Conservation (phyloP, 176 grass and related monocot species). For the Triticum monococcum region DNA sequence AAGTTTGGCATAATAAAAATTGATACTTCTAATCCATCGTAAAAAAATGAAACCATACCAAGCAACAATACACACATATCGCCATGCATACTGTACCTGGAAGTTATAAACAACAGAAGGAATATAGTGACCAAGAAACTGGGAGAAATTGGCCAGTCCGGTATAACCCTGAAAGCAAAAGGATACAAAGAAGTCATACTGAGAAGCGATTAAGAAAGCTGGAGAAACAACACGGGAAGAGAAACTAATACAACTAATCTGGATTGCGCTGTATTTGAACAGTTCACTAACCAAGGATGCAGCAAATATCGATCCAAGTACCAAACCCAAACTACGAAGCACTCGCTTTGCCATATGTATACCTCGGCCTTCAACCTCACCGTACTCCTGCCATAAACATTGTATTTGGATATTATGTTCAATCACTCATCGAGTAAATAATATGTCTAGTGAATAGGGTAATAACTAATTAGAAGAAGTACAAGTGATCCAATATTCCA, state of each 20-base stretch:
- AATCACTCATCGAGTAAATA: no score
- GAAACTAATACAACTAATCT: background rate
- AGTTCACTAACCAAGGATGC: constrained; percentile 42
- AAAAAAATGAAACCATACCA: background rate
- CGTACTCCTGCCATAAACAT: constrained; percentile 49
- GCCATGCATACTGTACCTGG: constrained; percentile 36
- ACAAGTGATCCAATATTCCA: no score
- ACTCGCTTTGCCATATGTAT: constrained; percentile 66
- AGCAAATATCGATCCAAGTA: constrained; percentile 61
- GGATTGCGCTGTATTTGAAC: background rate
- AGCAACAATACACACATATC: constrained; percentile 5
- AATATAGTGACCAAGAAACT: constrained; percentile 36
- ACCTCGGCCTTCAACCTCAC: constrained; percentile 62
- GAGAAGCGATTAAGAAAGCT: background rate
- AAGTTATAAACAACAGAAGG: constrained; percentile 25
- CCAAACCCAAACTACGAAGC: constrained; percentile 52
- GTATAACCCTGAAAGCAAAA: constrained; percentile 31
- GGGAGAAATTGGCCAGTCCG: constrained; percentile 10
- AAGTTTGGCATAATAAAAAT: background rate
- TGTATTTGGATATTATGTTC: no score
- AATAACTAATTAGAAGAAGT: no score
- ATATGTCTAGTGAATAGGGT: no score
- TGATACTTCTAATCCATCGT: background rate
- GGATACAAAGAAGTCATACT: background rate
- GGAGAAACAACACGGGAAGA: no score